A percentile compares a stretch with the other conserved stretches of the same genome.
phyloP scores from a whole-genome alignment of 2,329 filamentous ascomycete genomes.

The Epichloe brachyelytri region DNA sequence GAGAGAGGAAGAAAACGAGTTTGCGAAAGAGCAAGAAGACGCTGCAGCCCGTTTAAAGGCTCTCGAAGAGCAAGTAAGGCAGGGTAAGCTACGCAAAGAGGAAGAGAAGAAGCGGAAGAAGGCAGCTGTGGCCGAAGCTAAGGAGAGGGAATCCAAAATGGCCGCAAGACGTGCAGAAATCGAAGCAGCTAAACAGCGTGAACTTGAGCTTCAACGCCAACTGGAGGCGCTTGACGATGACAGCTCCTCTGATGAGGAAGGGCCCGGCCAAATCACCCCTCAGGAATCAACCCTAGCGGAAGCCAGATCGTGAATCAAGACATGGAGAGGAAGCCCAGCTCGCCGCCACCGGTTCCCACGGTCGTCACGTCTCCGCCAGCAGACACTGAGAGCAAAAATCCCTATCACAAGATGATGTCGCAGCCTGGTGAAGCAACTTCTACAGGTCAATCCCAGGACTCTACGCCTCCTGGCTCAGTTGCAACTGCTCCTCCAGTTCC shows the following conservation, averaged over 20 bases:
- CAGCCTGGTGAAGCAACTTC: constrained; percentile 46
- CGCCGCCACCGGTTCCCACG: constrained; percentile 39
- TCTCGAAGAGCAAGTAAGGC: constrained; percentile 84
- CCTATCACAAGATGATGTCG: constrained; percentile 83
- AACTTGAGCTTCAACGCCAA: constrained; percentile 79
- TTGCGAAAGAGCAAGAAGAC: constrained; percentile 67
- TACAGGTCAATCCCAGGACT: constrained; percentile 22
- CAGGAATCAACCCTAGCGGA: constrained; percentile 40
- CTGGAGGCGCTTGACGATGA: constrained; percentile 65
- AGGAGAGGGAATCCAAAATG: constrained; percentile 76
- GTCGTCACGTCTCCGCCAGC: constrained; percentile 40
- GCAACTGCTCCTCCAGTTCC: constrained; percentile 21
- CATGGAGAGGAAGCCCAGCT: constrained; percentile 36
- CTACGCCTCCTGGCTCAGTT: constrained; percentile 18
- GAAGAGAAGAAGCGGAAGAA: constrained; percentile 92
- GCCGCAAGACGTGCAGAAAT: constrained; percentile 82
- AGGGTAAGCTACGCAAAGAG: constrained; percentile 89
- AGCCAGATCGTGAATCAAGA: constrained; percentile 42
- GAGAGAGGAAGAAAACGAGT: constrained; percentile 63
- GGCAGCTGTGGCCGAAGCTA: constrained; percentile 72
- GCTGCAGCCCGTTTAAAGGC: constrained; percentile 73
- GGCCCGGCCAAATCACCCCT: constrained; percentile 54
- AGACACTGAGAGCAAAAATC: constrained; percentile 78
- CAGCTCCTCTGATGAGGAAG: constrained; percentile 67
- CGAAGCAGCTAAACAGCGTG: constrained; percentile 78